Conservation (phyloP, 2,329 filamentous ascomycete species). For the Xylaria sp. region DNA sequence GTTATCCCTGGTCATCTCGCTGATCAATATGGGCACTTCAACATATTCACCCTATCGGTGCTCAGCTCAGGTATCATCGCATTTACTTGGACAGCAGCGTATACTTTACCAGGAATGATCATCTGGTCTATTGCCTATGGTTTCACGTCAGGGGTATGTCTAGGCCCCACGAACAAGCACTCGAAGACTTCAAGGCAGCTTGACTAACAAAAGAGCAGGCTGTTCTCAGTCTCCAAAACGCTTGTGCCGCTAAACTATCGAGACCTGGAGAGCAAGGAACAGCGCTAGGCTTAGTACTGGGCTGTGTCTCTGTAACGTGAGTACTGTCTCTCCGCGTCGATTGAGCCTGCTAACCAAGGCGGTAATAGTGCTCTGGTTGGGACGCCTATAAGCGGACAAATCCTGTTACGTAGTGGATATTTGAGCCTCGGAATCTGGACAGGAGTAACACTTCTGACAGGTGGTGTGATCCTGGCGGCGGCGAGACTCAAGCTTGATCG, state of each 20-base stretch:
- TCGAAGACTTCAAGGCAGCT: neutral
- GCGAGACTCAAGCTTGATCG: conserved; percentile 35
- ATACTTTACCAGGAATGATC: conserved; percentile 56
- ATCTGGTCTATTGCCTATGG: conserved; percentile 58
- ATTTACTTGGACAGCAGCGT: conserved; percentile 58
- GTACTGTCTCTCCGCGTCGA: conserved; percentile 35
- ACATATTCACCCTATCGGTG: conserved; percentile 46
- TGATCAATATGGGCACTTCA: conserved; percentile 46
- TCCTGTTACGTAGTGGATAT: conserved; percentile 54
- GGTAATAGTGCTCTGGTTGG: conserved; percentile 53
- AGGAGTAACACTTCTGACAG: conserved; percentile 50
- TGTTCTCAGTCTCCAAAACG: conserved; percentile 59
- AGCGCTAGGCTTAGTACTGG: conserved; percentile 57
- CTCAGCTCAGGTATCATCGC: conserved; percentile 53
- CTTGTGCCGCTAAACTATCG: conserved; percentile 57
- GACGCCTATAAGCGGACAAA: conserved; percentile 55
- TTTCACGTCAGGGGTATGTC: conserved; percentile 57
- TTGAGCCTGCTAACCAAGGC: neutral
- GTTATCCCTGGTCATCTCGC: conserved; percentile 52
- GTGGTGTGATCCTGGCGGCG: conserved; percentile 41
- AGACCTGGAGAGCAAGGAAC: conserved; percentile 54
- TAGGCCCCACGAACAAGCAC: neutral
- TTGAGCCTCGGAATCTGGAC: conserved; percentile 54
- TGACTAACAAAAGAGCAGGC: conserved; percentile 48
- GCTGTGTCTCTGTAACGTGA: conserved; percentile 56